These are phyloP conservation scores for Micractinium sp. DNA, from an alignment of 139 green algal genomes.

Conservation along the genomic window DNA sequence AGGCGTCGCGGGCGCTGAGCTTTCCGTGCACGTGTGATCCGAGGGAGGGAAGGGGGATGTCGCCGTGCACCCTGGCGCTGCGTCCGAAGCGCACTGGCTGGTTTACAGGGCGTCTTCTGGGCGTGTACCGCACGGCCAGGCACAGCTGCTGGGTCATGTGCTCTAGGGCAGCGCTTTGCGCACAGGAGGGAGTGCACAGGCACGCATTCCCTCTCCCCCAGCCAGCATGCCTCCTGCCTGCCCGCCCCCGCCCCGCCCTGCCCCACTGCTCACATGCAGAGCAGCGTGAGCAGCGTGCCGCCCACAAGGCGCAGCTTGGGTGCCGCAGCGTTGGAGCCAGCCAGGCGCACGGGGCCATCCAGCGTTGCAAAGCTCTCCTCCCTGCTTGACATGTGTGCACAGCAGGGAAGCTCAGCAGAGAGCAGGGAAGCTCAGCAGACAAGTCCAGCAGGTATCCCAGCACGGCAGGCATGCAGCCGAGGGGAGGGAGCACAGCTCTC, in stretches of 20 bases:
- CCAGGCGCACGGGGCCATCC: not conserved
- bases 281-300: slow-evolving; percentile 4
- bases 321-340: not conserved
- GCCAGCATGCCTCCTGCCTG: not conserved
- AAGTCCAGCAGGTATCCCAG: no score
- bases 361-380: not conserved
- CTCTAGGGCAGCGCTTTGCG: not conserved
- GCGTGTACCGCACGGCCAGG: no score
- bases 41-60: not conserved
- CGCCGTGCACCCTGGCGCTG: not conserved
- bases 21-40: not conserved
- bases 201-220: no score
- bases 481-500: no score
- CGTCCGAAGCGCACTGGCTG: not conserved
- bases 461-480: no score
- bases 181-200: no score
- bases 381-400: not conserved
- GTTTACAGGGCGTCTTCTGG: no score
- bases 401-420: not conserved
- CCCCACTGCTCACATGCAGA: slow-evolving; percentile 9
- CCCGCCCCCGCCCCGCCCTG: not conserved
- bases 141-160: not conserved
- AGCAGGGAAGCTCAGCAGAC: no score
- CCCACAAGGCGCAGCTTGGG: not conserved
- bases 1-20: not conserved